Evolutionary conservation across 768 basidiomycete species (phyloP).

Genomic region (Mycena floridula): DNA sequence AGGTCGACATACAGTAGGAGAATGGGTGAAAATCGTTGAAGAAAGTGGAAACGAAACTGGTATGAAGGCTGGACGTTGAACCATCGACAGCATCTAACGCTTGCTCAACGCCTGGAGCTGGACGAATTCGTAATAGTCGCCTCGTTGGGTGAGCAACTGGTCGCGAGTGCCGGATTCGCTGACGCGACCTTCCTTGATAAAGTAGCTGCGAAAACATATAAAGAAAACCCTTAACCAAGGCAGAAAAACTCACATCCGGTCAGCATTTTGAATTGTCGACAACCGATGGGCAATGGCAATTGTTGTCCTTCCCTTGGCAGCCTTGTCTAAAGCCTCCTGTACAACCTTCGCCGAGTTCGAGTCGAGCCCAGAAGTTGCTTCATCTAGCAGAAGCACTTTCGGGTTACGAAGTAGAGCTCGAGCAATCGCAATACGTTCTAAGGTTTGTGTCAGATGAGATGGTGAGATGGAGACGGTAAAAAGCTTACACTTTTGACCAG

Average conservation of each 20-base stretch:
- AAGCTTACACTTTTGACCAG: constrained; percentile 74
- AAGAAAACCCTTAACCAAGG: constrained; percentile 9
- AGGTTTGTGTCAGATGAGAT: background rate
- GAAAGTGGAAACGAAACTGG: too few species aligned
- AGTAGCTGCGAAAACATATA: constrained; percentile 51
- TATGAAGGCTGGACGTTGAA: too few species aligned
- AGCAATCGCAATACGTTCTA: constrained; percentile 73
- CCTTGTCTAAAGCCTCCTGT: constrained; percentile 88
- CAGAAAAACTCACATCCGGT: constrained; percentile 61
- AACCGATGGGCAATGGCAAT: constrained; percentile 94
- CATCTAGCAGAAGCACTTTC: constrained; percentile 81
- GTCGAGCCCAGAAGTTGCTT: constrained; percentile 84
- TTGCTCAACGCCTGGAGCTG: constrained; percentile 74
- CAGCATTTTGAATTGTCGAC: constrained; percentile 88
- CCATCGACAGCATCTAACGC: constrained; percentile 11
- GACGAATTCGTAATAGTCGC: constrained; percentile 83
- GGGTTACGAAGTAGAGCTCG: constrained; percentile 87
- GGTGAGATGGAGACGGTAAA: constrained; percentile 3
- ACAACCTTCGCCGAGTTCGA: constrained; percentile 92
- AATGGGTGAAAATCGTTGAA: too few species aligned
- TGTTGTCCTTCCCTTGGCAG: constrained; percentile 88
- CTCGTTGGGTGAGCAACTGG: constrained; percentile 58
- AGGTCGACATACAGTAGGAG: too few species aligned
- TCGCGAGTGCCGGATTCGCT: constrained; percentile 87
- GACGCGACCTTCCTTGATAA: constrained; percentile 81